Evolutionary conservation across 164 flowering plant species (phyloP).

Genomic region (Nymphaea colorata): DNA sequence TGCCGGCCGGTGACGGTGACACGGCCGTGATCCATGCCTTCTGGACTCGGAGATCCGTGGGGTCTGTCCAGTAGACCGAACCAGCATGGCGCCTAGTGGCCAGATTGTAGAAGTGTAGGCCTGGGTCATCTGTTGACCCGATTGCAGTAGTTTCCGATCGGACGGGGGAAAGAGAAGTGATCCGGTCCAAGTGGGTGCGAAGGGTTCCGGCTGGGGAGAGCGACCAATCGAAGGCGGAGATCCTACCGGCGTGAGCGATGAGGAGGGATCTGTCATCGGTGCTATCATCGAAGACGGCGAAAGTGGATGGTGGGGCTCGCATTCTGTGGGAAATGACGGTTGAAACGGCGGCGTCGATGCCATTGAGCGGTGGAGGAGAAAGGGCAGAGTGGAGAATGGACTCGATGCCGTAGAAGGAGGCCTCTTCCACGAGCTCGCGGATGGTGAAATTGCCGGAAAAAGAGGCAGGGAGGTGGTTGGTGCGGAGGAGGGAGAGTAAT

Average conservation of each 20-base stretch:
- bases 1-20: constrained; percentile 19
- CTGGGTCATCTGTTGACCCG: constrained; percentile 52
- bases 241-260: constrained; percentile 80
- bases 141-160: constrained; percentile 49
- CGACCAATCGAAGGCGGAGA: constrained; percentile 64
- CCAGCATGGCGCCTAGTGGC: constrained; percentile 40
- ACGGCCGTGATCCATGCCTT: constrained; percentile 53
- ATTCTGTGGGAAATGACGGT: constrained; percentile 55
- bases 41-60: constrained; percentile 61
- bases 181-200: constrained; percentile 61
- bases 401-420: constrained; percentile 78
- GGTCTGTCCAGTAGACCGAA: constrained; percentile 67
- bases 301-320: constrained; percentile 31
- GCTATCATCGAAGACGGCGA: constrained; percentile 14
- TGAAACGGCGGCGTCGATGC: constrained; percentile 61
- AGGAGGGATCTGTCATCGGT: constrained; percentile 57
- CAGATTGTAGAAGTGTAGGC: constrained; percentile 66
- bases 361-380: constrained; percentile 49
- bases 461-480: constrained; percentile 56
- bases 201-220: constrained; percentile 42
- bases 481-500: constrained; percentile 78
- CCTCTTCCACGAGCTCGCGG: constrained; percentile 75
- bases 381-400: constrained; percentile 42
- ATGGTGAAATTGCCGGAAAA: constrained; percentile 41
- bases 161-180: constrained; percentile 48